Conservation (phyloP, 2,329 filamentous ascomycete species). For the Epichloe gansuensis region DNA sequence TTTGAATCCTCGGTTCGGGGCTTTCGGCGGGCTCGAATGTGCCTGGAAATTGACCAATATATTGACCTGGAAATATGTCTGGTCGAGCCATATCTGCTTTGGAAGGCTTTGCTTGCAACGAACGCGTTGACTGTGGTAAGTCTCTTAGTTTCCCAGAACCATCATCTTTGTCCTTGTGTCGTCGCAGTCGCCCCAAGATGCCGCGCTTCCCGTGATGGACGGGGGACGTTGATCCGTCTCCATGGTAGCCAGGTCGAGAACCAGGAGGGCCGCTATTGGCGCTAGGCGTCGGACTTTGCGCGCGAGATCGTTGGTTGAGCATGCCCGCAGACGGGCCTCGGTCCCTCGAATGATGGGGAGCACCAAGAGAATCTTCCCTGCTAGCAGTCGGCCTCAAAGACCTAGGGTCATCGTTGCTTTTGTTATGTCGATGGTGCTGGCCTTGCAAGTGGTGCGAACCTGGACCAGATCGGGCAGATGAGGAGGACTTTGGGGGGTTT, state of each 20-base stretch:
- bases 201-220: slow-evolving; percentile 38
- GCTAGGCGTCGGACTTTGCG: slow-evolving; percentile 74
- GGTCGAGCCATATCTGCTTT: slow-evolving; percentile 31
- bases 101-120: slow-evolving; percentile 37
- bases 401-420: slow-evolving; percentile 53
- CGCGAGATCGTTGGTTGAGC: slow-evolving; percentile 42
- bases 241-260: slow-evolving; percentile 31
- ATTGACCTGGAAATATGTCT: slow-evolving; percentile 22
- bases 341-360: slow-evolving; percentile 36
- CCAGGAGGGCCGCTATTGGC: slow-evolving; percentile 44
- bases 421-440: slow-evolving; percentile 55
- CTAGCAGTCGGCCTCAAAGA: slow-evolving; percentile 59
- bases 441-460: slow-evolving; percentile 52
- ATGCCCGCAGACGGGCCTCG: slow-evolving; percentile 32
- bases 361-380: slow-evolving; percentile 50
- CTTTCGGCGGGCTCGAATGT: slow-evolving; percentile 18
- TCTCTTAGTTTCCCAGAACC: slow-evolving; percentile 31
- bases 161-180: slow-evolving; percentile 44
- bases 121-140: slow-evolving; percentile 39
- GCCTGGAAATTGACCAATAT: slow-evolving; percentile 18
- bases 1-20: slow-evolving; percentile 15
- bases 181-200: slow-evolving; percentile 36
- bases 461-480: slow-evolving; percentile 46
- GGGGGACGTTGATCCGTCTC: slow-evolving; percentile 47
- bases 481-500: slow-evolving; percentile 47